phyloP scores from a whole-genome alignment of 805 yeast genomes.

The Ogataea salicorniae region DNA sequence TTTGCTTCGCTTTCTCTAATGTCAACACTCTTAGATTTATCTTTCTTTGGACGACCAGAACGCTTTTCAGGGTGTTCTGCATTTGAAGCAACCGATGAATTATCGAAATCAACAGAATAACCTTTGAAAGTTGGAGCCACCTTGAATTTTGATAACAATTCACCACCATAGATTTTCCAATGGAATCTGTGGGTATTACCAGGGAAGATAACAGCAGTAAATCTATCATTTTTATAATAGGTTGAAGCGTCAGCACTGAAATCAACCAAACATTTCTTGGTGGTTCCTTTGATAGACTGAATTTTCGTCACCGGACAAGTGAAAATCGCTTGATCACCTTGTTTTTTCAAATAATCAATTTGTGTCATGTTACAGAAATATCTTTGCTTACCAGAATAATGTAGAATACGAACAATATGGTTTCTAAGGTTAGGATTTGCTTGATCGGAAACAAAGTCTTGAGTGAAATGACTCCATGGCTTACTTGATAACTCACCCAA shows the following conservation, averaged over 20 bases:
- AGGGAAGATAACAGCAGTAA: conserved; percentile 5
- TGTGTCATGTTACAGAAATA: conserved; percentile 61
- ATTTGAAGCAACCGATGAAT: neutral
- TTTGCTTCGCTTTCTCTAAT: no score
- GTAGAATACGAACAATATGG: conserved; percentile 42
- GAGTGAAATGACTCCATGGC: conserved; percentile 12
- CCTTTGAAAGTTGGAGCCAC: neutral
- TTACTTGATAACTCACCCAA: conserved; percentile 45
- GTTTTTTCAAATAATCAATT: conserved; percentile 31
- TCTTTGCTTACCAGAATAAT: conserved; percentile 58
- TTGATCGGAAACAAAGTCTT: conserved; percentile 14
- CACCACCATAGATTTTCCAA: conserved; percentile 17
- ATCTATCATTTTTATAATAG: conserved; percentile 1
- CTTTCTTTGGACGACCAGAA: no score
- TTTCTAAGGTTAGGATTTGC: conserved; percentile 45
- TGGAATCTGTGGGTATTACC: conserved; percentile 5
- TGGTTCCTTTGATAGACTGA: neutral
- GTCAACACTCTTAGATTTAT: no score
- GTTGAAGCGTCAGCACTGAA: conserved; percentile 8
- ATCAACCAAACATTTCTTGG: conserved; percentile 10
- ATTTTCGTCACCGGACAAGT: neutral
- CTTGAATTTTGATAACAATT: conserved; percentile 1
- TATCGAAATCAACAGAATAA: neutral
- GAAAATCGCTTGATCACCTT: conserved; percentile 15
- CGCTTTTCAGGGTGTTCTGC: neutral